phyloP scores from a whole-genome alignment of 805 yeast species.

The Sugiyamaella lignohabitans region DNA sequence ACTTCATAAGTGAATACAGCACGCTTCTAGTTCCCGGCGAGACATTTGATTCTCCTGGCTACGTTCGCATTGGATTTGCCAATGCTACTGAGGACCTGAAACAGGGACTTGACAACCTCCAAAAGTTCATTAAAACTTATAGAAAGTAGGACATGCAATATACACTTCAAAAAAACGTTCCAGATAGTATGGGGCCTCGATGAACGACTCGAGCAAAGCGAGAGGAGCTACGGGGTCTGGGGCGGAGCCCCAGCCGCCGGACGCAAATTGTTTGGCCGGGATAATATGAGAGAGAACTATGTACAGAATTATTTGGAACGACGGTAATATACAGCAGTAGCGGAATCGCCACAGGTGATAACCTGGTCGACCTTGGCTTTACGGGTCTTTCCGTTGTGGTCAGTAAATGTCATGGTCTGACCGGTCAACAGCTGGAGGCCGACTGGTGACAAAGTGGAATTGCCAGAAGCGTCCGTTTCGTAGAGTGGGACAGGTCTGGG shows the following conservation, averaged over 20 bases:
- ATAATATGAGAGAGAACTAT: too few relatives aligned
- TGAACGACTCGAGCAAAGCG: too few relatives aligned
- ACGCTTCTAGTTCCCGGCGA: slow-evolving; percentile 47
- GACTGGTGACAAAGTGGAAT: not conserved
- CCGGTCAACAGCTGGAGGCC: not conserved
- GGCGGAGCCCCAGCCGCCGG: too few relatives aligned
- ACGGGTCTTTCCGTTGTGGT: slow-evolving; percentile 6
- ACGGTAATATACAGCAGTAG: slow-evolving; percentile 57
- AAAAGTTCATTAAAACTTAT: not conserved
- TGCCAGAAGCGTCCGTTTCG: not conserved
- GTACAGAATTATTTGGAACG: slow-evolving; percentile 1
- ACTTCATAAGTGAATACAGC: slow-evolving; percentile 33
- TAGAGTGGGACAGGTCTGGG: slow-evolving; percentile 11
- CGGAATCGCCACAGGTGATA: slow-evolving; percentile 53
- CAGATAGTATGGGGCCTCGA: too few relatives aligned
- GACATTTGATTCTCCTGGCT: slow-evolving; percentile 38
- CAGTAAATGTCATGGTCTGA: not conserved
- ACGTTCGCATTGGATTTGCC: slow-evolving; percentile 45
- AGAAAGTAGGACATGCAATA: not conserved
- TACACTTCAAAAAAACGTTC: not conserved
- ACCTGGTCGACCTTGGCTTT: slow-evolving; percentile 43
- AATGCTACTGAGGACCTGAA: slow-evolving; percentile 34
- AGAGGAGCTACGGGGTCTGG: too few relatives aligned
- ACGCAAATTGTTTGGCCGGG: too few relatives aligned
- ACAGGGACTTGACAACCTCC: slow-evolving; percentile 32